Percentiles rank a stretch among this genome's conserved stretches.
phyloP scores from a whole-genome alignment of 768 basidiomycete species.

The Pisolithus marmoratus region DNA sequence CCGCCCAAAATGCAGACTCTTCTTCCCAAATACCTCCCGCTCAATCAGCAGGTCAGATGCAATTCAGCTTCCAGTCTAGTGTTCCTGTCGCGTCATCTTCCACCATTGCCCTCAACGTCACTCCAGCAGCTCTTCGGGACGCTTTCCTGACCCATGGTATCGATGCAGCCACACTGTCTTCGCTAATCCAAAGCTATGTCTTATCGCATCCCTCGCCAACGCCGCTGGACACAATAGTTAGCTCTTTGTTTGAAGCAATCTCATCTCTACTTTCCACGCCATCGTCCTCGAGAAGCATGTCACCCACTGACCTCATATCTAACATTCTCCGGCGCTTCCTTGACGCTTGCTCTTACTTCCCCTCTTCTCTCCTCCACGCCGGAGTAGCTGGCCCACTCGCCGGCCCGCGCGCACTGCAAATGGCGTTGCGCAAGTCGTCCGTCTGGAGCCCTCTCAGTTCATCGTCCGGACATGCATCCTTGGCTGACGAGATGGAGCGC shows the following conservation, averaged over 20 bases:
- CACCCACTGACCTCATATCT: slow-evolving; percentile 32
- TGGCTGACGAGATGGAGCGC: slow-evolving; percentile 58
- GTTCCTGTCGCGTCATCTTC: slow-evolving; percentile 37
- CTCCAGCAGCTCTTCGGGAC: slow-evolving; percentile 24
- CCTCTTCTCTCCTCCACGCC: slow-evolving; percentile 44
- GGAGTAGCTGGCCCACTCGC: slow-evolving; percentile 50
- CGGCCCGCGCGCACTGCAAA: slow-evolving; percentile 53
- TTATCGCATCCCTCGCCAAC: slow-evolving; percentile 44
- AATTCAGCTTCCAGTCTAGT: slow-evolving; percentile 39
- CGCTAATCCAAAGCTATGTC: slow-evolving; percentile 48
- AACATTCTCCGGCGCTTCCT: slow-evolving; percentile 45
- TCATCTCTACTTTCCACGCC: slow-evolving; percentile 18
- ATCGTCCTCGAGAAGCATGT: slow-evolving; percentile 28
- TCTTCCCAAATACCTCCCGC: slow-evolving; percentile 32
- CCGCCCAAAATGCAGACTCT: slow-evolving; percentile 20
- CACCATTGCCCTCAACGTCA: slow-evolving; percentile 24
- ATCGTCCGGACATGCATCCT: slow-evolving; percentile 24
- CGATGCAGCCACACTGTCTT: slow-evolving; percentile 44
- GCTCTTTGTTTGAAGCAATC: slow-evolving; percentile 51
- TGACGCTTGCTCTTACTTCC: slow-evolving; percentile 48
- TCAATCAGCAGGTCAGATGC: slow-evolving; percentile 32
- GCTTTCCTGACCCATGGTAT: slow-evolving; percentile 32
- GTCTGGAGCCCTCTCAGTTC: slow-evolving; percentile 41
- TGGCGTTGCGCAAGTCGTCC: slow-evolving; percentile 51
- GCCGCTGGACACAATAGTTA: slow-evolving; percentile 44